Base-by-base conservation (phyloP, 2,329 filamentous ascomycete genomes). In the Aspergillus sp. region DNA sequence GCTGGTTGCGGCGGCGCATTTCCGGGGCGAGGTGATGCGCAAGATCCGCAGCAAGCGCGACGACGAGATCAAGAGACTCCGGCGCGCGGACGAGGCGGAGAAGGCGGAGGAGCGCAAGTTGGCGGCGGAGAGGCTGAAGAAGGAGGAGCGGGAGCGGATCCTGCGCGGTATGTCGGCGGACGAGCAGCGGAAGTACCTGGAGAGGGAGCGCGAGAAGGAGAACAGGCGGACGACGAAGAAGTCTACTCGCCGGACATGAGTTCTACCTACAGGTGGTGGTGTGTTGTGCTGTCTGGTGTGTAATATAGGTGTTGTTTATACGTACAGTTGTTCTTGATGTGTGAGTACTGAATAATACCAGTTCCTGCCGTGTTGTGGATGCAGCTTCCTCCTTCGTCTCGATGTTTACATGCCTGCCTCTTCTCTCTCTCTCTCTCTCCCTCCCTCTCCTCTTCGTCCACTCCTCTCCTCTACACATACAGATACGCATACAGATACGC, bases 1-100 rank as follows among this genome's bases (percentile, higher is more conserved):
- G 46, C 80, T 98, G 30, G 86, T 81, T 35, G 67, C 75, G 35
- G 64, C 65, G 15, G 88, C 77, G 8, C 88, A 85, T 61, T 95
- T 95, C 78, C 84, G 91, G 8, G 77, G 84, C 24, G 85, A 96
- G 68, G 86, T 94, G 20, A 66, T 81, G 57, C 84, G 84, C 60
- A 93, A 93, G 69, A 72, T 98, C 45, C 78, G 78, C 51, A 68
- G 68, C 40, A 80, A 79, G 20, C 86, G 91, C 43, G 89, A 96
- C 26, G 80, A 84, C 35, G 80, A 84, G 51, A 74, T 83, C 49
- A 74, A 74, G 53, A 82, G 82, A 66, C 78, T 98, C 52, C 78
- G 82, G 59, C 86, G 83, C 63, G 67, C 74, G 0, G 76, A 80
- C 33, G 86, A 95, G 44, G 85, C 74, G 32, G 75, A 78, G 52